These are phyloP conservation scores for Apiospora hydei DNA, from an alignment of 2,329 filamentous ascomycete genomes.

Conservation along the genomic window DNA sequence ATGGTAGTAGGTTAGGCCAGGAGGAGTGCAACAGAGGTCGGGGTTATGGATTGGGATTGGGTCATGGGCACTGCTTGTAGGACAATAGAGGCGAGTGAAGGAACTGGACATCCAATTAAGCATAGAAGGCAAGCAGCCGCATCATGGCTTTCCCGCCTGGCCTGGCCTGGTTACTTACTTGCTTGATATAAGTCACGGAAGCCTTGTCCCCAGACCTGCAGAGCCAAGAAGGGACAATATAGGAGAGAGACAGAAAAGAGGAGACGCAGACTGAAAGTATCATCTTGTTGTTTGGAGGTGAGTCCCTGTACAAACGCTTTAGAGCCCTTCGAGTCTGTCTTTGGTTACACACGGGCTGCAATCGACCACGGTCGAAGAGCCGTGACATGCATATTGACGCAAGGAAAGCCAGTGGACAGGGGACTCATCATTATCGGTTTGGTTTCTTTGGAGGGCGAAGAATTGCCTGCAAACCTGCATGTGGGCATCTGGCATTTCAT, in stretches of 20 bases:
- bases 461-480: not conserved
- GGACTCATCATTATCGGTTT: not conserved
- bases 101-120: slow-evolving; percentile 26
- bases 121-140: slow-evolving; percentile 28
- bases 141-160: slow-evolving; percentile 9
- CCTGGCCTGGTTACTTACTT: not conserved
- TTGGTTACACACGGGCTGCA: slow-evolving; percentile 13
- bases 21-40: not conserved
- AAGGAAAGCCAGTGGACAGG: not conserved
- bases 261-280: not conserved
- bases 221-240: not conserved
- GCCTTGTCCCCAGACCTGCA: slow-evolving; percentile 11
- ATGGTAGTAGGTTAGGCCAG: not conserved
- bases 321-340: not conserved
- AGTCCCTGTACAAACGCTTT: slow-evolving; percentile 1
- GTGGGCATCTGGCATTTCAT: not conserved
- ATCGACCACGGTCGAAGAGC: not conserved
- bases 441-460: not conserved
- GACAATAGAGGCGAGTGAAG: slow-evolving; percentile 14
- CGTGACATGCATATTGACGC: slow-evolving; percentile 16
- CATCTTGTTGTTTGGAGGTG: not conserved
- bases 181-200: not conserved
- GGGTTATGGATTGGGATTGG: not conserved
- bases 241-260: slow-evolving; percentile 17
- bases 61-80: not conserved